These are phyloP conservation scores for Tolypocladium ophioglossoides DNA, from an alignment of 2,329 filamentous ascomycete genomes.

Conservation along the genomic window DNA sequence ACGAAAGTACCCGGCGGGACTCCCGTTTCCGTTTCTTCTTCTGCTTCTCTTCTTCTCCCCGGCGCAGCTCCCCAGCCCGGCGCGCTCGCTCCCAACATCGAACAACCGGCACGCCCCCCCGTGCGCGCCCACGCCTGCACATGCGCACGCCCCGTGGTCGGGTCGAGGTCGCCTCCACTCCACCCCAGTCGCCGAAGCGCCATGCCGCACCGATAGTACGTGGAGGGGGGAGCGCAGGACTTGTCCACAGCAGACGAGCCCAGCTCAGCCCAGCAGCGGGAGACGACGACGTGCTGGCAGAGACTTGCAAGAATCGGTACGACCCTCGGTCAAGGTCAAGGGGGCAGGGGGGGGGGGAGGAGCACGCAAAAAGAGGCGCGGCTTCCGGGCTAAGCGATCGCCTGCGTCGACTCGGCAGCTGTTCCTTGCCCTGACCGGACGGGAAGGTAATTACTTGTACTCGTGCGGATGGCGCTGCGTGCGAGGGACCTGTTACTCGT, in stretches of 20 bases:
- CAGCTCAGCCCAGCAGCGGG: neutral
- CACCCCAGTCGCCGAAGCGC: slow-evolving; percentile 5
- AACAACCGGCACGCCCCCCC: neutral
- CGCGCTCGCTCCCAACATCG: neutral
- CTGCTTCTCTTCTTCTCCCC: neutral
- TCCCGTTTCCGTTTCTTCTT: too few relatives aligned
- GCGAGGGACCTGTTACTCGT: neutral
- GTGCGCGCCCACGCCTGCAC: neutral
- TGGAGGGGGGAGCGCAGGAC: neutral
- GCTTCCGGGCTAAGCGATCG: slow-evolving; percentile 9
- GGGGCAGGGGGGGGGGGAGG: neutral
- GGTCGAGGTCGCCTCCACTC: neutral
- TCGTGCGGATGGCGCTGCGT: neutral
- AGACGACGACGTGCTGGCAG: too few relatives aligned
- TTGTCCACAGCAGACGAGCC: neutral
- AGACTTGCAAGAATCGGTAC: too few relatives aligned
- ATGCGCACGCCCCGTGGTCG: neutral
- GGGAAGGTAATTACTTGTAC: neutral
- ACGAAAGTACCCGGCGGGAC: neutral
- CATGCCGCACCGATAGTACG: slow-evolving; percentile 1
- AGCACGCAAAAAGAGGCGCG: slow-evolving; percentile 4
- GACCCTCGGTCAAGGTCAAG: neutral
- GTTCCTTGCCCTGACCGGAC: neutral
- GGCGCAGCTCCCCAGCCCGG: neutral
- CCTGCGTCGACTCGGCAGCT: slow-evolving; percentile 2